Base-by-base conservation (phyloP, 2,329 filamentous ascomycete genomes). In the Cladophialophora bantiana region DNA sequence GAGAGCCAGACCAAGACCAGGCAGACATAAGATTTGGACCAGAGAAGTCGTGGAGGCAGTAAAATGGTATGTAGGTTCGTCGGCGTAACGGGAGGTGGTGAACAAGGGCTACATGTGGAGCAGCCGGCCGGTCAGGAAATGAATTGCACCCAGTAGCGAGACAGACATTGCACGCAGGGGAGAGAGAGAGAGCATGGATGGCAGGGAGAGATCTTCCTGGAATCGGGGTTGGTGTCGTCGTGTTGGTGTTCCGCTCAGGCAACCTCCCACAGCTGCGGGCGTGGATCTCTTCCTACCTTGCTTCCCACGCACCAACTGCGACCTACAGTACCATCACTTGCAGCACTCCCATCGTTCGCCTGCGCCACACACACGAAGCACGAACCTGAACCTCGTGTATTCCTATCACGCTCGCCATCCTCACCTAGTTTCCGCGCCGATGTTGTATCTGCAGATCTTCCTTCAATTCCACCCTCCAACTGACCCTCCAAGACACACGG, bases 71-170 rank as follows among this genome's bases (percentile, higher is more conserved):
- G 18, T 50, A 50, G 45, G 45, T 50, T 50, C 45, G 45, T 26
- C 26, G 45, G 45, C 26, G 18, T 20, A 18, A 26, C 45, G 9
- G 18, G 45, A 26, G 12, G 45, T 20, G n/a, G 10, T 26, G 7
- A 20, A 50, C 45, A 50, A 50, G 45, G 45, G 45, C 26, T 9
- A 20, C 45, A 50, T 50, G 45, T 50, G 45, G 45, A 50, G 45
- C 20, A 26, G 45, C 12, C 12, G 18, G 45, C 18, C 3, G 7
- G 45, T 50, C 12, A 26, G 45, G 45, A 20, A 50, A 12, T 10
- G 20, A 6, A 12, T 50, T 50, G 18, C 18, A 7, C 18, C 45
- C 45, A 50, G 45, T 50, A 50, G 26, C 12, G 20, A 26, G 45
- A 50, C n/a, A 48, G 45, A 26, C 9, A 50, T 20, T 26, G 18